A percentile compares a stretch with the other conserved stretches of the same genome.
Conservation (phyloP, 257 asterid genomes). For the Rauvolfia tetraphylla region DNA sequence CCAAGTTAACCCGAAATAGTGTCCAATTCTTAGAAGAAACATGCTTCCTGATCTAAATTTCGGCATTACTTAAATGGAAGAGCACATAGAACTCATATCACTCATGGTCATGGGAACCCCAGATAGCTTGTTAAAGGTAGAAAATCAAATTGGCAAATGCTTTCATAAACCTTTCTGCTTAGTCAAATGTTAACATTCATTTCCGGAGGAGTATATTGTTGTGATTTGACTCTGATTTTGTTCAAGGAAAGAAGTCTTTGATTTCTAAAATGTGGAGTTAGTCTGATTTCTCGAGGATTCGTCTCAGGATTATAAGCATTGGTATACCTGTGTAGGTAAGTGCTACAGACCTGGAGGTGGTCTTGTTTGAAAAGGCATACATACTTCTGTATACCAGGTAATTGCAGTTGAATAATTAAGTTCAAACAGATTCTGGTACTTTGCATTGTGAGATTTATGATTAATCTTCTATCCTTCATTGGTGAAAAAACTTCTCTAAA, state of each 20-base stretch:
- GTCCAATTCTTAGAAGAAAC: background rate
- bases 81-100: background rate
- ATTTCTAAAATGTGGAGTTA: background rate
- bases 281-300: background rate
- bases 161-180: background rate
- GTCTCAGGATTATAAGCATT: background rate
- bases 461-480: background rate
- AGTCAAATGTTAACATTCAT: background rate
- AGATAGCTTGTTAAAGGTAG: background rate
- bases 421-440: background rate
- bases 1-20: background rate
- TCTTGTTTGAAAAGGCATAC: slow-evolving; percentile 2
- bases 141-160: background rate
- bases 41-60: background rate
- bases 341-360: background rate
- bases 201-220: background rate
- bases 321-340: background rate
- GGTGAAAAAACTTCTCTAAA: background rate
- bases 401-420: background rate
- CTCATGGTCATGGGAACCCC: background rate
- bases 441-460: background rate
- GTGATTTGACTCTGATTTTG: background rate
- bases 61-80: background rate
- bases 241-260: too few relatives aligned
- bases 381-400: slow-evolving; percentile 6